Evolutionary conservation across 225 moss, liverwort and hornwort species (phyloP).

Genomic region (Physcomitrium patens): DNA sequence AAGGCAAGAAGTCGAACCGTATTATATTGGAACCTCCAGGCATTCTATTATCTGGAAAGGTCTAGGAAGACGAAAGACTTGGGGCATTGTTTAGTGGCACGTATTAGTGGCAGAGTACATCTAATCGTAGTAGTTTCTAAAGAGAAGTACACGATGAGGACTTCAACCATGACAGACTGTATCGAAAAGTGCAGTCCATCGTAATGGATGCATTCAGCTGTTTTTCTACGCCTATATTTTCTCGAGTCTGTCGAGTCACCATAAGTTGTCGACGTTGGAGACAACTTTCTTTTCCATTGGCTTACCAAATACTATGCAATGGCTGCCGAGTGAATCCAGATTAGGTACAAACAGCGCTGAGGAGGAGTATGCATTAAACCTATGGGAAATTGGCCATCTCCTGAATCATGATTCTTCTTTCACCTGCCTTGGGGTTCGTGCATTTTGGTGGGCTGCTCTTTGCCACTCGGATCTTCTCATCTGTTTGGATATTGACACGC

Average conservation of each 20-base stretch:
- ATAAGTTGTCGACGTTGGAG: conserved; percentile 45
- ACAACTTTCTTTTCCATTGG: conserved; percentile 38
- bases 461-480: conserved; percentile 23
- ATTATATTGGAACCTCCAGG: conserved; percentile 6
- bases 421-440: conserved; percentile 25
- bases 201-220: conserved; percentile 46
- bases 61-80: conserved; percentile 22
- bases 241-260: conserved; percentile 20
- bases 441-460: conserved; percentile 13
- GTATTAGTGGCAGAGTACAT: conserved; percentile 24
- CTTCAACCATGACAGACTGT: conserved; percentile 17
- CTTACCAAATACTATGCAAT: conserved; percentile 42
- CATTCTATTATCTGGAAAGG: not conserved
- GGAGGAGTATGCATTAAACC: not conserved
- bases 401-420: conserved; percentile 19
- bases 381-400: conserved; percentile 47
- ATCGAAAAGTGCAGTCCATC: conserved; percentile 28
- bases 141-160: conserved; percentile 27
- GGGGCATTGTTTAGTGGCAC: conserved; percentile 35
- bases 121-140: not conserved
- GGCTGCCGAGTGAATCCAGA: conserved; percentile 65
- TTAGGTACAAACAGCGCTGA: conserved; percentile 23
- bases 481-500: not conserved
- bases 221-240: conserved; percentile 17
- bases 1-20: not conserved